A percentile compares a stretch with the other conserved stretches of the same genome.
Conservation (phyloP, 108 stramenopile genomes). For the Cyclotella distinguenda region DNA sequence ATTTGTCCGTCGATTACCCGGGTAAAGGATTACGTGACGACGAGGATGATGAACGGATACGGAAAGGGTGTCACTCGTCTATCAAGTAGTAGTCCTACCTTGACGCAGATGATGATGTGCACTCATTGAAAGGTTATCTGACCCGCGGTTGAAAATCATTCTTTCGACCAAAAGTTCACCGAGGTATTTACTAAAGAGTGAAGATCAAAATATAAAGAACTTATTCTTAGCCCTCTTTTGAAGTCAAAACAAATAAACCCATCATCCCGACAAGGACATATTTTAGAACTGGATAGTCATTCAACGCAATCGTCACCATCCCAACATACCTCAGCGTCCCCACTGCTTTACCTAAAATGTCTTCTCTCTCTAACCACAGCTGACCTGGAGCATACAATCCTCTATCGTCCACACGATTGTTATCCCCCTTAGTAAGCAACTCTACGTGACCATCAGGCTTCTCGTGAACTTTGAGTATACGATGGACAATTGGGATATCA, state of each 20-base stretch:
- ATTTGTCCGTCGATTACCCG: no score
- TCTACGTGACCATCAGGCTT: slow-evolving; percentile 85
- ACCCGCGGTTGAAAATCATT: no score
- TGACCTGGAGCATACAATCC: slow-evolving; percentile 99
- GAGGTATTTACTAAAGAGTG: no score
- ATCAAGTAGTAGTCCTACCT: no score
- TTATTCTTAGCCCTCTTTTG: slow-evolving; percentile 81
- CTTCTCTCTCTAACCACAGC: slow-evolving; percentile 96
- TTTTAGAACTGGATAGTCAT: slow-evolving; percentile 98
- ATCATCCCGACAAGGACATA: slow-evolving; percentile 97
- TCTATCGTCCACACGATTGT: slow-evolving; percentile 98
- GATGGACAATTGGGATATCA: slow-evolving; percentile 99
- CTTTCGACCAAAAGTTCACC: no score
- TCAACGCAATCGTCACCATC: slow-evolving; percentile 99
- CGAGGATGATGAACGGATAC: no score
- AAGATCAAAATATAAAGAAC: no score
- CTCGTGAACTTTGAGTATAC: slow-evolving; percentile 96
- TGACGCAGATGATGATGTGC: no score
- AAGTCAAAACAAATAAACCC: slow-evolving; percentile 98
- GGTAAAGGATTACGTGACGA: no score
- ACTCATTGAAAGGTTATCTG: no score
- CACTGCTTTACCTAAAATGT: slow-evolving; percentile 96
- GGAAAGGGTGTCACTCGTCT: no score
- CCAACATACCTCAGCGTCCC: slow-evolving; percentile 96
- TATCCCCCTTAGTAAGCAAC: slow-evolving; percentile 99